Percentiles rank a stretch among this genome's conserved stretches.
Conservation (phyloP, 192 early-diverging fungal genomes). For the Entrophospora sp. region DNA sequence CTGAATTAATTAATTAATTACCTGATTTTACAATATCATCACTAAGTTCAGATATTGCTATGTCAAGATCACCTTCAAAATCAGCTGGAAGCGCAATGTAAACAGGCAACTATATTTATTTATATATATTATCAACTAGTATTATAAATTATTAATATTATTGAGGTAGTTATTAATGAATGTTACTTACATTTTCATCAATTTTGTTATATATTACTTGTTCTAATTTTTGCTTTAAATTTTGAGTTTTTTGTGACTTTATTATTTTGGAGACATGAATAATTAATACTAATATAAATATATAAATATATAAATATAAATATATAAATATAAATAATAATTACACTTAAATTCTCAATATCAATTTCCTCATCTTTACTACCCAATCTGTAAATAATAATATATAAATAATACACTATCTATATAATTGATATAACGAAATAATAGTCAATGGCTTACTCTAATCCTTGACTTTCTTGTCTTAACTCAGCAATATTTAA, state of each 20-base stretch:
- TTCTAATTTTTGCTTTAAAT: too few species aligned
- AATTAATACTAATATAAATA: too few species aligned
- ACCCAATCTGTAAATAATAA: too few species aligned
- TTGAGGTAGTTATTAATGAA: too few species aligned
- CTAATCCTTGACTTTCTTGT: not conserved
- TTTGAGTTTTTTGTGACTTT: too few species aligned
- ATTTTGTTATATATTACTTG: too few species aligned
- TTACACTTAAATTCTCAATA: not conserved
- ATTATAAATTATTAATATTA: too few species aligned
- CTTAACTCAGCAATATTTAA: not conserved
- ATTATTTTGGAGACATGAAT: too few species aligned
- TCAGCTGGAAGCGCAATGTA: not conserved
- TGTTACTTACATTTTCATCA: too few species aligned
- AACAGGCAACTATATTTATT: constrained; percentile 17
- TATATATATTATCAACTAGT: too few species aligned
- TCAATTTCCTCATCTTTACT: constrained; percentile 16
- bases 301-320: too few species aligned
- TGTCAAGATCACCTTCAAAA: constrained; percentile 10
- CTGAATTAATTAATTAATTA: not conserved
- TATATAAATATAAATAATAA: not conserved
- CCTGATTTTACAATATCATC: constrained; percentile 21
- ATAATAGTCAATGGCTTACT: not conserved
- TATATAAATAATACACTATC: not conserved
- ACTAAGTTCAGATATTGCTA: constrained; percentile 14
- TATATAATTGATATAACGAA: not conserved